A percentile compares a stretch with the other conserved stretches of the same genome.
Evolutionary conservation across 257 asterid species (phyloP).

Genomic region (Knoxia roxburghii): DNA sequence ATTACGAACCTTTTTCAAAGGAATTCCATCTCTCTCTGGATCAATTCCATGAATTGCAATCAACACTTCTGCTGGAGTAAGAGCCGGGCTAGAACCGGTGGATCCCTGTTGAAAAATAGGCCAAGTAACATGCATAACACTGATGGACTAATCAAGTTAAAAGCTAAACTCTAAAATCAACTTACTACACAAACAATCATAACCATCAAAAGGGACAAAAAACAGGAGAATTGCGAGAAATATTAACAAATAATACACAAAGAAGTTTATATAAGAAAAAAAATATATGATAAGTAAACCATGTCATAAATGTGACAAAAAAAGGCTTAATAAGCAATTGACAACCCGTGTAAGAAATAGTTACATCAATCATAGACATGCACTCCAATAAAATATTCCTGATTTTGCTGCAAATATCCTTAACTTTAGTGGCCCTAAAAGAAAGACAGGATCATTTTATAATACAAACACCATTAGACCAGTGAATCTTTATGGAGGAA

Average conservation of each 20-base stretch:
- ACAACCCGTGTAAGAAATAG: not conserved
- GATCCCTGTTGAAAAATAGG: slow-evolving; percentile 47
- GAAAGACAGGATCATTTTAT: no score
- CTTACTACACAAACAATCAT: not conserved
- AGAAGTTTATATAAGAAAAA: not conserved
- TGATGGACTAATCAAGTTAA: not conserved
- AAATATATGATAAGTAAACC: not conserved
- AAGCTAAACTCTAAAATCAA: not conserved
- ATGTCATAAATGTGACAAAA: not conserved
- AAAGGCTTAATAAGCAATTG: not conserved
- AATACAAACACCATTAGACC: no score
- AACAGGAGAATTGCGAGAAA: no score
- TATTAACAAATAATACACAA: no score
- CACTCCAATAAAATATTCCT: no score
- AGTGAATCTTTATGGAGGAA: no score
- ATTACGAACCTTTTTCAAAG: slow-evolving; percentile 71
- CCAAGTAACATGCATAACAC: not conserved
- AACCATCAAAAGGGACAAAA: no score
- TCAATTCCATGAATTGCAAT: slow-evolving; percentile 92
- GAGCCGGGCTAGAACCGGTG: slow-evolving; percentile 51
- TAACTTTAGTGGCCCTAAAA: no score
- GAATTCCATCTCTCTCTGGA: slow-evolving; percentile 88
- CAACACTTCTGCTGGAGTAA: slow-evolving; percentile 93
- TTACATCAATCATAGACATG: no score
- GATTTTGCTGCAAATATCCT: no score